Conservation (phyloP, 345 rosid genomes). For the Eucalyptus shirleyi region DNA sequence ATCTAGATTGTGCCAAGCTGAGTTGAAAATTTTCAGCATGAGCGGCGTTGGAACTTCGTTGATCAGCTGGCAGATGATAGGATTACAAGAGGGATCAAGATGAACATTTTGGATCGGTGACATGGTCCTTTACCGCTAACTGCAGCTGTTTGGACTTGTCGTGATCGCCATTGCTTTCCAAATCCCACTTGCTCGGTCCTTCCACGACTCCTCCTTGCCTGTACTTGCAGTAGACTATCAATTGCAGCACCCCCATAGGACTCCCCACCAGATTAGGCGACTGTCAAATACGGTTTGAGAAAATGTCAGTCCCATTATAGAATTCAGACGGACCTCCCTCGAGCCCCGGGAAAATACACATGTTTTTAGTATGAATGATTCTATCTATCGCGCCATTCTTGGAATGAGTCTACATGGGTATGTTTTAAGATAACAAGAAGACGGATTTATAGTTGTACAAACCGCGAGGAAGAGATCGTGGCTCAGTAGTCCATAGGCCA, state of each 20-base stretch:
- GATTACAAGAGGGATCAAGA: neutral
- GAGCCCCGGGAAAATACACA: neutral
- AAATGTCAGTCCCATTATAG: neutral
- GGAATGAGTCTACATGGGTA: neutral
- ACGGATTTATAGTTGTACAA: neutral
- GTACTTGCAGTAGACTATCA: conserved; percentile 49
- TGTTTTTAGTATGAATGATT: neutral
- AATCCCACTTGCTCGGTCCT: conserved; percentile 34
- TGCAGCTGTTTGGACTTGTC: conserved; percentile 24
- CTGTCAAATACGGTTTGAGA: conserved; percentile 14
- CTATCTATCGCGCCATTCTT: neutral
- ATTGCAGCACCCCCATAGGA: conserved; percentile 68
- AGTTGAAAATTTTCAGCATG: neutral
- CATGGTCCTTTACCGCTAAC: neutral
- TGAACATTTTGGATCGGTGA: neutral
- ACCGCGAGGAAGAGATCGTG: conserved; percentile 80
- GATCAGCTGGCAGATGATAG: neutral
- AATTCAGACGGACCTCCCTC: neutral
- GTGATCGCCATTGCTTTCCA: conserved; percentile 13
- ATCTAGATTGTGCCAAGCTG: neutral
- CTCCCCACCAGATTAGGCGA: conserved; percentile 57
- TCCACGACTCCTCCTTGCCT: conserved; percentile 34
- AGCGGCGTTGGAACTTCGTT: neutral
- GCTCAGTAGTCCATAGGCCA: conserved; percentile 64
- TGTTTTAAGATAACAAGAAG: neutral